These are phyloP conservation scores for Acacia crassicarpa DNA, from an alignment of 306 rosid species.

Conservation along the genomic window DNA sequence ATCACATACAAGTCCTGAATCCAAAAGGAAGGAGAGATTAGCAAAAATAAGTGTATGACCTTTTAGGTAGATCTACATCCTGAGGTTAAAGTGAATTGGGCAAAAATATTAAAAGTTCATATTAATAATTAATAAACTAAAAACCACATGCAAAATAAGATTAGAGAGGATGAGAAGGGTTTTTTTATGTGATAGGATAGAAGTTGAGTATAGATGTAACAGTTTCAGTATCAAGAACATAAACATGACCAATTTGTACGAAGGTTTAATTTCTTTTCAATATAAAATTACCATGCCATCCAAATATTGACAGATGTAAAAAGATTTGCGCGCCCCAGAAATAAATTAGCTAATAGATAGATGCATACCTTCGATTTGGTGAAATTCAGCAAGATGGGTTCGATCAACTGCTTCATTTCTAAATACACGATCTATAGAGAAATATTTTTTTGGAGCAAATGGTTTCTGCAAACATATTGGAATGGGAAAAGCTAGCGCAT, in stretches of 20 bases:
- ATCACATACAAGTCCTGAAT: conserved; percentile 87
- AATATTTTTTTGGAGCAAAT: conserved; percentile 80
- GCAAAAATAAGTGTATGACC: background rate
- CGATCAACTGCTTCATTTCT: conserved; percentile 98
- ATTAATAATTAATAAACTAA: background rate
- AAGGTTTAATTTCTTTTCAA: background rate
- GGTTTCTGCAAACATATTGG: conserved; percentile 63
- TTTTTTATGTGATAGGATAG: background rate
- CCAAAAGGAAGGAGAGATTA: conserved; percentile 10
- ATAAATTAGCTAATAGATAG: conserved; percentile 10
- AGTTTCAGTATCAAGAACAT: background rate
- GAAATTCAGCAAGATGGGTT: conserved; percentile 98
- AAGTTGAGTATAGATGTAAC: background rate
- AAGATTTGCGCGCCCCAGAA: conserved; percentile 2
- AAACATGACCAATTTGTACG: conserved; percentile 3
- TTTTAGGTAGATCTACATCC: background rate
- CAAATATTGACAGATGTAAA: background rate
- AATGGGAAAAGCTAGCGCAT: background rate
- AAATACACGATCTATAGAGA: conserved; percentile 95
- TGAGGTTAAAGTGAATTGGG: background rate
- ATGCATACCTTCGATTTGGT: conserved; percentile 89
- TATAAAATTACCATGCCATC: background rate
- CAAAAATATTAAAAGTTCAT: background rate
- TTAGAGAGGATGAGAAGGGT: background rate
- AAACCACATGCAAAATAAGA: background rate